A percentile compares a stretch with the other conserved stretches of the same genome.
These are phyloP conservation scores for Santalum album DNA, from an alignment of 164 flowering plant species.

Conservation along the genomic window DNA sequence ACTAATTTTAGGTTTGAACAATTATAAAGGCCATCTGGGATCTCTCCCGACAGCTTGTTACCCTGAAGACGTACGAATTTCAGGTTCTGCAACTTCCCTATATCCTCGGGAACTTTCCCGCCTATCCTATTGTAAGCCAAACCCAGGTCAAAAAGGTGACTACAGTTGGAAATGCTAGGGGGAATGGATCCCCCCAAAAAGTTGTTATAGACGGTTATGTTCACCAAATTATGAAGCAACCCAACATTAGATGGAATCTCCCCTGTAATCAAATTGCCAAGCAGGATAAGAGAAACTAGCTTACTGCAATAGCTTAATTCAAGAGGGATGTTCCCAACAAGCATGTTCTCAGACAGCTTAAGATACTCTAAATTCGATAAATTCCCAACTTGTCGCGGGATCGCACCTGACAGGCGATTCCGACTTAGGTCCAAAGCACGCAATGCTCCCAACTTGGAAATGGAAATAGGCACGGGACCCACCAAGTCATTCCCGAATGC, in stretches of 20 bases:
- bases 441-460: conserved; percentile 34
- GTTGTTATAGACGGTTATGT: conserved; percentile 28
- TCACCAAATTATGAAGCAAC: conserved; percentile 35
- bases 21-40: conserved; percentile 64
- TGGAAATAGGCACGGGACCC: conserved; percentile 58
- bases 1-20: conserved; percentile 42
- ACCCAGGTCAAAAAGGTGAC: conserved; percentile 24
- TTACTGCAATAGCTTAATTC: conserved; percentile 48
- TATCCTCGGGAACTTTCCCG: conserved; percentile 55
- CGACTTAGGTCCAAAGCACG: conserved; percentile 38
- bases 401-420: conserved; percentile 45
- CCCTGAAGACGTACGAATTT: conserved; percentile 33
- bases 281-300: conserved; percentile 25
- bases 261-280: conserved; percentile 39
- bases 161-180: conserved; percentile 53
- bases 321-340: conserved; percentile 46
- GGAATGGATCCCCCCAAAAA: conserved; percentile 59
- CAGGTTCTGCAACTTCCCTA: conserved; percentile 41
- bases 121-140: conserved; percentile 33
- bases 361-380: conserved; percentile 37
- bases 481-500: conserved; percentile 34
- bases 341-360: conserved; percentile 27
- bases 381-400: conserved; percentile 52
- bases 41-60: conserved; percentile 43
- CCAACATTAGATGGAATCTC: conserved; percentile 49